A percentile compares a stretch with the other conserved stretches of the same genome.
These are phyloP conservation scores for Physaria fendleri DNA, from an alignment of 345 rosid species.

Conservation along the genomic window DNA sequence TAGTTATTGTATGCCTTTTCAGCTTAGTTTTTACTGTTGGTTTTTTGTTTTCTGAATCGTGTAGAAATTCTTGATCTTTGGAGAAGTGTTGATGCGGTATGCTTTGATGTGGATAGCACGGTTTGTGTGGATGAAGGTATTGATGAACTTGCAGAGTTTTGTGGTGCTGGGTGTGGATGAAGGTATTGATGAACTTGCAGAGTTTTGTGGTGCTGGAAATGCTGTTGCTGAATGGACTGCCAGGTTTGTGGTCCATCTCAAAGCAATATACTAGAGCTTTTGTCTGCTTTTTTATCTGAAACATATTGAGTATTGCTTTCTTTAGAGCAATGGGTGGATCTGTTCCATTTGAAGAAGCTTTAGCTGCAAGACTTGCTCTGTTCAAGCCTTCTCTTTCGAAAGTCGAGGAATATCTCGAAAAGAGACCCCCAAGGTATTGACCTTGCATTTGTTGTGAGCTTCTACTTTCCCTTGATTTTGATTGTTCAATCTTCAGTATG, in stretches of 20 bases:
- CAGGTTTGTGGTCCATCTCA: conserved; percentile 43
- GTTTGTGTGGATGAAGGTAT: conserved; percentile 95
- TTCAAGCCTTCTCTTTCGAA: conserved; percentile 77
- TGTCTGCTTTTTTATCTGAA: neutral
- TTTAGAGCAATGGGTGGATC: conserved; percentile 96
- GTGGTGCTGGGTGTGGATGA: conserved; percentile 99
- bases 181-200: conserved; percentile 97
- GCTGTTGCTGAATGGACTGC: conserved; percentile 98
- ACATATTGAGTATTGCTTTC: too few relatives aligned
- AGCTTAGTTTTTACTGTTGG: conserved; percentile 12
- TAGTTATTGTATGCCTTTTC: neutral
- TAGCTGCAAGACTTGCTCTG: conserved; percentile 80
- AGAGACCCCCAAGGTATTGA: conserved; percentile 70
- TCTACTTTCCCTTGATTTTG: too few relatives aligned
- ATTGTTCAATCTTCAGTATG: neutral
- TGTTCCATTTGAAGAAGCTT: conserved; percentile 90
- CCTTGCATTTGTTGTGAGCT: neutral
- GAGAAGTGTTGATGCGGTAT: conserved; percentile 72
- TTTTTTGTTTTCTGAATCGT: conserved; percentile 20
- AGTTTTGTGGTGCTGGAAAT: conserved; percentile 94
- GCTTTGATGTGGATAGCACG: conserved; percentile 98
- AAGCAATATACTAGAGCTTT: conserved; percentile 1
- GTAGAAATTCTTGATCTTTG: conserved; percentile 75
- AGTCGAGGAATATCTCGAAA: conserved; percentile 69
- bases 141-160: conserved; percentile 94